These are phyloP conservation scores for Rhizophagus sp. DNA, from an alignment of 192 early-diverging fungal genomes.

Conservation along the genomic window DNA sequence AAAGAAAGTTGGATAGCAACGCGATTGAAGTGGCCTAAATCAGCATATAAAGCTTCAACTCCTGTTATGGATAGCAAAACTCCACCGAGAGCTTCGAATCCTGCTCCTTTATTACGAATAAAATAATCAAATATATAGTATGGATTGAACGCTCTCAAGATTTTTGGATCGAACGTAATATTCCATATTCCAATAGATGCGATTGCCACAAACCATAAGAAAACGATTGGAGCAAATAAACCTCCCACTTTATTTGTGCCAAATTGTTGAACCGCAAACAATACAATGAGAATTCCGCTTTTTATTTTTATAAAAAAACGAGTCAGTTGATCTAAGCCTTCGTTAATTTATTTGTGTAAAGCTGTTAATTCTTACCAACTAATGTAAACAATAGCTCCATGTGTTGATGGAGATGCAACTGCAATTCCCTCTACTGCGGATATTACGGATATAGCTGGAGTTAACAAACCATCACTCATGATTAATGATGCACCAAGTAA, in stretches of 20 bases:
- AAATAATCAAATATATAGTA: conserved; percentile 42
- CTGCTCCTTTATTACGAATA: conserved; percentile 24
- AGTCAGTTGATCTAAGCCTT: not conserved
- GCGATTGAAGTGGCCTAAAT: conserved; percentile 57
- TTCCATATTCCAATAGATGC: conserved; percentile 53
- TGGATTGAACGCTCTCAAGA: conserved; percentile 50
- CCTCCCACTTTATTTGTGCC: conserved; percentile 45
- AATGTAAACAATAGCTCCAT: not conserved
- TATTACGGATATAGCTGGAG: conserved; percentile 22
- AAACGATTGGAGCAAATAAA: conserved; percentile 48
- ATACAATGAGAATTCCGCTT: conserved; percentile 37
- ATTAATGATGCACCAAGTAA: conserved; percentile 8
- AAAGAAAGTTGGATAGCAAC: conserved; percentile 49
- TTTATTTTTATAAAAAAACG: too few species aligned
- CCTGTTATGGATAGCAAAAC: conserved; percentile 56
- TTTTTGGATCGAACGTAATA: conserved; percentile 34
- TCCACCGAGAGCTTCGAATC: conserved; percentile 43
- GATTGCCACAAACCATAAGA: conserved; percentile 50
- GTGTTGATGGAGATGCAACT: not conserved
- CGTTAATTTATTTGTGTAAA: not conserved
- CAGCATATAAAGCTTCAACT: conserved; percentile 58
- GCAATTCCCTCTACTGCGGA: conserved; percentile 21
- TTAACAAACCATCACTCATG: conserved; percentile 19
- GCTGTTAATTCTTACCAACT: not conserved
- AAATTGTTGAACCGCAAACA: conserved; percentile 52